Evolutionary conservation across 768 basidiomycete species (phyloP), one percentile per base, ranked within the genome.

Genomic region (Chlorophyllum brunneum): DNA sequence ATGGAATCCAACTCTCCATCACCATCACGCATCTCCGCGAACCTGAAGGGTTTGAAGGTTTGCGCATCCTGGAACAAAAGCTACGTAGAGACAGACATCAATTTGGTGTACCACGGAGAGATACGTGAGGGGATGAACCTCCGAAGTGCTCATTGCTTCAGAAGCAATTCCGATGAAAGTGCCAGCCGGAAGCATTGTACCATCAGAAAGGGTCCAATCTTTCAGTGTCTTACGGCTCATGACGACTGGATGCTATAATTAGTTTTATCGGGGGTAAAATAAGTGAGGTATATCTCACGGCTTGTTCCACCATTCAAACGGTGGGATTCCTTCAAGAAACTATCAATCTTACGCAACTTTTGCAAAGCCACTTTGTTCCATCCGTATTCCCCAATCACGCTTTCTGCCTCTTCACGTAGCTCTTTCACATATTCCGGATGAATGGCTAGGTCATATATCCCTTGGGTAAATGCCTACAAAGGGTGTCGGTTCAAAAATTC

Each of bases 351-450:
- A 50, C 64, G 62, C 67, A 78, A 67, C 47, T 70, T 70, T 13
- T 59, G 59, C 42, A 77, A 56, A 2, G 67, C 59, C 10, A 61
- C 55, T 46, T 71, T 71, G 0, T 62, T 63, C 67, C 70, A 75
- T 23, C 66, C 73, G 15, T 72, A 63, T 7, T 63, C 56, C 1
- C 48, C 40, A 15, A 74, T 44, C 11, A 73, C 62, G 1, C 48
- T 47, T 38, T 76, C 71, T 1, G 76, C 63, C 58, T 81, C 78
- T 46, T 76, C 70, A 0, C 77, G 69, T 22, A 80, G 37, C 15
- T 67, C 61, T 6, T 59, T 54, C 9, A 67, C 59, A 47, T 68
- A 68, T 31, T 70, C 61, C 1, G 72, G 70, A 29, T 63, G 54
- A 2, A 62, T 56, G 7, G 72, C 71, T 4, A 78, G 63, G 22